phyloP scores from a whole-genome alignment of 805 yeast genomes.

The Saturnispora quitensis region DNA sequence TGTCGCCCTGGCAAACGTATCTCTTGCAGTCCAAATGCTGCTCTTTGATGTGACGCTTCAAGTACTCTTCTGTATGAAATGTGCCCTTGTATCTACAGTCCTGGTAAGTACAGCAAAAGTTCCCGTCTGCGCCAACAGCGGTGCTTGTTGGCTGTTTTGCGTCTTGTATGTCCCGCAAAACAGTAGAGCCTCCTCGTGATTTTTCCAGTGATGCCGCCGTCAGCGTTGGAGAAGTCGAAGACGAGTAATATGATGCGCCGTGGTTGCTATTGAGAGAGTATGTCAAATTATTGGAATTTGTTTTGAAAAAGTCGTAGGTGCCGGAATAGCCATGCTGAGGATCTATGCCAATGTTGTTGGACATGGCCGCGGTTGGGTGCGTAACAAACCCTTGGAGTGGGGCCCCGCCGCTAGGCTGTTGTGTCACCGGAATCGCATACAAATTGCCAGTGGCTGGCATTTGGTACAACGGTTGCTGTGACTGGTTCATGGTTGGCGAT shows the following conservation, averaged over 20 bases:
- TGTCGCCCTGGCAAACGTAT: constrained; percentile 21
- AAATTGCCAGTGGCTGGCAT: not conserved
- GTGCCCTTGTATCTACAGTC: constrained; percentile 25
- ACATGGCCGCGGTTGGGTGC: not conserved
- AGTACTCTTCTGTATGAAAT: constrained; percentile 23
- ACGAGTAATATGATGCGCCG: not conserved
- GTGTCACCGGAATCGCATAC: not conserved
- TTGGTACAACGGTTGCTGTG: not conserved
- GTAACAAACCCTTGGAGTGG: not conserved
- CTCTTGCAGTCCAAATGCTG: constrained; percentile 22
- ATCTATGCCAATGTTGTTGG: not conserved
- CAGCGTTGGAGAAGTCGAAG: not conserved
- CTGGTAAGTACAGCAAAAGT: constrained; percentile 17
- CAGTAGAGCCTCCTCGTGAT: not conserved
- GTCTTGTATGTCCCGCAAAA: not conserved
- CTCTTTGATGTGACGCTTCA: constrained; percentile 25
- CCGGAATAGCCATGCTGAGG: not conserved
- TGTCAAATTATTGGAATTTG: not conserved
- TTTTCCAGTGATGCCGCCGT: not conserved
- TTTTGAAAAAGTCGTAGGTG: not conserved
- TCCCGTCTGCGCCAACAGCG: not conserved
- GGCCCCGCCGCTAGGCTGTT: not conserved
- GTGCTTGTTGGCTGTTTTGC: too few species aligned
- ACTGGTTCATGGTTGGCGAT: not conserved
- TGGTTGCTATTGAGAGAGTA: not conserved